Evolutionary conservation across 2,329 filamentous ascomycete species (phyloP), one percentile per base, ranked within the genome.

Genomic region (Monilinia fructigena): DNA sequence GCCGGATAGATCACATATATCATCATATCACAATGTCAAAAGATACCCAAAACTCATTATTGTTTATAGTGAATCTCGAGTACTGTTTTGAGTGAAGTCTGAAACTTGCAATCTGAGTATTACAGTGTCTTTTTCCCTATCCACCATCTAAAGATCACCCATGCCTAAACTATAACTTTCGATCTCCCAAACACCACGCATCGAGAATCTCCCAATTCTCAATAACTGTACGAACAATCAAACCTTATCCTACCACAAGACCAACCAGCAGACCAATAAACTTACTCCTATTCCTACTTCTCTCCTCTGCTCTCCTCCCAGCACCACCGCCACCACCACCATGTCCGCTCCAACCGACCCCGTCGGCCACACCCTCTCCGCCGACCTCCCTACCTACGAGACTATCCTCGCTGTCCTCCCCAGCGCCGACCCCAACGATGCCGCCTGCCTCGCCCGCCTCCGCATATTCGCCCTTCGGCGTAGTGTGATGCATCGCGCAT

Each of bases 1-100:
- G 72, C 71, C 55, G 74, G 74, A 50, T 75, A 74, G 66, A 31
- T 53, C n/a, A 1, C 23, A 50, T 61, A 65, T 31, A 61, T 60
- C n/a, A 61, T 52, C n/a, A 61, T 52, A 53, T 38, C 26, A n/a
- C 35, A 60, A 60, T 60, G 12, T 28, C 11, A 52, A 12, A 48
- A 50, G 56, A 60, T 60, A 48, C 12, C 28, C 45, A 60, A 48
- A 28, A 50, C 11, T 23, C 8, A 3, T 35, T 48, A 0, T 31
- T 20, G 6, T 23, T 23, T 38, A 2, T 14, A 48, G 28, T 59
- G 26, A 48, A 23, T 5, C 31, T n/a, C 26, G 0, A 16, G 6
- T 12, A 10, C 3, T 40, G 12, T 2, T 47, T 2, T 38, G 31
- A 38, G 4, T 23, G 11, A n/a, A 14, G 31, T 59, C 18, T n/a